Conservation (phyloP, 208 protist species). For the Acanthamoeba pearcei region DNA sequence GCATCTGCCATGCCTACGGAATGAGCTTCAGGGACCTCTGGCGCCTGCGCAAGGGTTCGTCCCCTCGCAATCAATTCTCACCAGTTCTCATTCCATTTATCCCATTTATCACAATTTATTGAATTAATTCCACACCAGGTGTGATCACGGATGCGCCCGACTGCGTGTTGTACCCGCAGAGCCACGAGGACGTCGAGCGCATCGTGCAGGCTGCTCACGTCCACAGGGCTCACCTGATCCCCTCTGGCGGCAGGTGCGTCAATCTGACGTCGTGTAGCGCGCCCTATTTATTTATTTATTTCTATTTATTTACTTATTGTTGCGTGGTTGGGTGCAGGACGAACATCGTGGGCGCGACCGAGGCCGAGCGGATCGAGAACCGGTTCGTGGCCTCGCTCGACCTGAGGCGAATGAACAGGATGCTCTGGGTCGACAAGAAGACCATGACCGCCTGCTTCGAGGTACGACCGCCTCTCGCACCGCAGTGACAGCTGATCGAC, state of each 20-base stretch:
- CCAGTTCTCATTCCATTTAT: no score
- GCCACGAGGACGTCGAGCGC: slow-evolving; percentile 79
- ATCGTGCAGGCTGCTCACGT: slow-evolving; percentile 73
- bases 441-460: slow-evolving; percentile 82
- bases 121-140: no score
- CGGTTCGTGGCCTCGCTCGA: slow-evolving; percentile 77
- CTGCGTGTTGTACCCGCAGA: slow-evolving; percentile 74
- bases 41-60: slow-evolving; percentile 76
- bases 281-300: slow-evolving; percentile 8
- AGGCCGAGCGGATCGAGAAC: slow-evolving; percentile 61
- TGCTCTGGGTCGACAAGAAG: slow-evolving; percentile 80
- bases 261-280: slow-evolving; percentile 21
- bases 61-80: neutral
- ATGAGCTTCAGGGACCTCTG: slow-evolving; percentile 78
- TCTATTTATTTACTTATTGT: neutral
- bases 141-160: slow-evolving; percentile 44
- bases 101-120: neutral
- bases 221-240: slow-evolving; percentile 78
- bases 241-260: slow-evolving; percentile 80
- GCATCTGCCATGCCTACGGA: slow-evolving; percentile 79
- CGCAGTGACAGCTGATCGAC: no score
- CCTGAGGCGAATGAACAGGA: slow-evolving; percentile 80
- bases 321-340: neutral
- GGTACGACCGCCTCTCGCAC: neutral
- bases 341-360: slow-evolving; percentile 54